phyloP scores from a whole-genome alignment of 805 yeast species.

The Yamadazyma laniorum region DNA sequence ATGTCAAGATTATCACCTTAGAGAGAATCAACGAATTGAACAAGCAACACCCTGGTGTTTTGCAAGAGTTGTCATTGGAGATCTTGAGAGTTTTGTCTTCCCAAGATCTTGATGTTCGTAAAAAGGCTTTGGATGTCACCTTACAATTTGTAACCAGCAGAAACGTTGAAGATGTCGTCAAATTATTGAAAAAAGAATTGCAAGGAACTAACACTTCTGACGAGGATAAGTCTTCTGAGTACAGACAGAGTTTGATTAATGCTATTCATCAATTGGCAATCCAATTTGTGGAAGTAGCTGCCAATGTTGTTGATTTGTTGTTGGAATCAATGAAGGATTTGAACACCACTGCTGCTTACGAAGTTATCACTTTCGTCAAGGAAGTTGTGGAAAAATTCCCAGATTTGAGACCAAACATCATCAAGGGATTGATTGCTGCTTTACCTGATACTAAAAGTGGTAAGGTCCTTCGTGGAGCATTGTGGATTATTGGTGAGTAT shows the following conservation, averaged over 20 bases:
- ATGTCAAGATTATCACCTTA: conserved; percentile 87
- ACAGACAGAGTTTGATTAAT: conserved; percentile 82
- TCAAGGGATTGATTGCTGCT: conserved; percentile 59
- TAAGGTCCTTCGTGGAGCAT: conserved; percentile 86
- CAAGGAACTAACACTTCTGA: conserved; percentile 65
- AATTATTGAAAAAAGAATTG: conserved; percentile 87
- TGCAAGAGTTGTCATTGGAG: conserved; percentile 82
- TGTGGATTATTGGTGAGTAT: conserved; percentile 97
- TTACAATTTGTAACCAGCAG: conserved; percentile 76
- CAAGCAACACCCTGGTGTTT: conserved; percentile 70
- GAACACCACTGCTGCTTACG: conserved; percentile 81
- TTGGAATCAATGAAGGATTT: conserved; percentile 84
- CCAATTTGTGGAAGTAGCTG: conserved; percentile 85
- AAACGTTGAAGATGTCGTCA: conserved; percentile 91
- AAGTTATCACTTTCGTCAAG: conserved; percentile 86
- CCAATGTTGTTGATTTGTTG: conserved; percentile 82
- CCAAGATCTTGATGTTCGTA: conserved; percentile 88
- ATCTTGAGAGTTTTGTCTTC: conserved; percentile 81
- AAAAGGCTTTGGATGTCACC: conserved; percentile 83
- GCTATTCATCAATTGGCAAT: conserved; percentile 89
- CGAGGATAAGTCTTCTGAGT: conserved; percentile 81
- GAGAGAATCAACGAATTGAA: conserved; percentile 81
- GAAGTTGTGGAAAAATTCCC: conserved; percentile 94
- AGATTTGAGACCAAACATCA: conserved; percentile 61
- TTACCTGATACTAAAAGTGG: conserved; percentile 76